Evolutionary conservation across 495 filamentous ascomycete species (phyloP), one percentile per base, ranked within the genome.

Genomic region (Trichoderma erinaceum): DNA sequence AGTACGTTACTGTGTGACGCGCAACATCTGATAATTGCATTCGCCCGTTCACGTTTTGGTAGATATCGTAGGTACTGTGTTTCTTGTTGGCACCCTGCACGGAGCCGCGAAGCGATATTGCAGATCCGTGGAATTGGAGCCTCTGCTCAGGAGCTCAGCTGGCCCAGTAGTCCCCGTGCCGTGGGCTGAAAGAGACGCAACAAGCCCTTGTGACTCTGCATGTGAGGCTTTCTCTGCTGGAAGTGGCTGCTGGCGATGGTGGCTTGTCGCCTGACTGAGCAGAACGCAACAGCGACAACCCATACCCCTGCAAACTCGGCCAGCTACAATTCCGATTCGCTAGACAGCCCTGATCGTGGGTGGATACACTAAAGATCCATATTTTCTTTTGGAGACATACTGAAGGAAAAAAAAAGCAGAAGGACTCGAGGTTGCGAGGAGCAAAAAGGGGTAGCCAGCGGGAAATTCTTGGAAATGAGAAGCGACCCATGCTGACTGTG

Each of bases 251-350:
- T 58, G 52, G 52, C 16, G 56, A 61, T 32, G 56, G 56, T 29
- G 56, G 56, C 56, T 38, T 61, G 56, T 61, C 56, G 56, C 16
- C 56, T 61, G 56, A 61, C 56, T 61, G 56, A 32, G 56, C 56
- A n/a, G 27, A 58, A 58, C 8, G 52, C 21, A 58, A 58, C 23
- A n/a, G 10, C 12, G 23, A 27, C 23, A 32, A 21, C 23, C 23
- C 23, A 23, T 18, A 52, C n/a, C 56, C 56, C 56, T 61, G 56
- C 16, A 23, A n/a, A 61, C 27, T 61, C 56, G 23, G 56, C 27
- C 56, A 61, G 56, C 56, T 61, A 61, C 56, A 16, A 13, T 32
- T 61, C 56, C 56, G 56, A 61, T 61, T 61, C 56, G 56, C 56
- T 61, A 32, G 10, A n/a, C 23, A 13, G 27, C 56, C 56, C 56